phyloP scores from a whole-genome alignment of 768 basidiomycete species.

The Cubamyces lactineus region DNA sequence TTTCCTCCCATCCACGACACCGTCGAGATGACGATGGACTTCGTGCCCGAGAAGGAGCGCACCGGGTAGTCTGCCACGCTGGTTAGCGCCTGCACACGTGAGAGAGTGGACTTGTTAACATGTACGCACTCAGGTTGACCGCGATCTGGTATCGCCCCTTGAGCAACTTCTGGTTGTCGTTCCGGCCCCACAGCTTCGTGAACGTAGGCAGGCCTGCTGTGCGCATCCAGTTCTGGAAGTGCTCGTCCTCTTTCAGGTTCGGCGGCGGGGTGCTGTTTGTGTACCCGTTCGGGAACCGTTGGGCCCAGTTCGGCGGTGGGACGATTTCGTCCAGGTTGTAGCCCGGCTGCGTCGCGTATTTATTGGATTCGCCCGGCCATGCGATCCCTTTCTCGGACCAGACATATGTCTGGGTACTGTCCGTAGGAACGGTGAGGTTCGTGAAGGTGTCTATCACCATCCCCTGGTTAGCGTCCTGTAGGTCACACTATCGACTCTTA shows the following conservation, averaged over 20 bases:
- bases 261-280: slow-evolving; percentile 66
- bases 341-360: slow-evolving; percentile 70
- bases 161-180: slow-evolving; percentile 73
- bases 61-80: slow-evolving; percentile 86
- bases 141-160: slow-evolving; percentile 77
- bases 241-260: slow-evolving; percentile 76
- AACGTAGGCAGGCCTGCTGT: slow-evolving; percentile 97
- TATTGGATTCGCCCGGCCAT: slow-evolving; percentile 95
- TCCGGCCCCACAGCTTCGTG: slow-evolving; percentile 91
- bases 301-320: slow-evolving; percentile 92
- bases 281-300: slow-evolving; percentile 76
- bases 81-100: slow-evolving; percentile 7
- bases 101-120: not conserved
- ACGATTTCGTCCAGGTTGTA: slow-evolving; percentile 71
- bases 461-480: no score
- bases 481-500: no score
- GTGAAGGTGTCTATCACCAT: slow-evolving; percentile 72
- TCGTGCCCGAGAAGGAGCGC: slow-evolving; percentile 87
- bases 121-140: slow-evolving; percentile 77
- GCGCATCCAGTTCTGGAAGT: slow-evolving; percentile 99
- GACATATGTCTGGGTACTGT: slow-evolving; percentile 55
- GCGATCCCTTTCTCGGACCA: slow-evolving; percentile 85
- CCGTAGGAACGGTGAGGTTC: slow-evolving; percentile 55
- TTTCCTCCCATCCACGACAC: slow-evolving; percentile 99
- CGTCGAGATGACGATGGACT: slow-evolving; percentile 95